Evolutionary conservation across 1,284 basidiomycete species (phyloP).

Genomic region (Fistulinella cinereoalba): DNA sequence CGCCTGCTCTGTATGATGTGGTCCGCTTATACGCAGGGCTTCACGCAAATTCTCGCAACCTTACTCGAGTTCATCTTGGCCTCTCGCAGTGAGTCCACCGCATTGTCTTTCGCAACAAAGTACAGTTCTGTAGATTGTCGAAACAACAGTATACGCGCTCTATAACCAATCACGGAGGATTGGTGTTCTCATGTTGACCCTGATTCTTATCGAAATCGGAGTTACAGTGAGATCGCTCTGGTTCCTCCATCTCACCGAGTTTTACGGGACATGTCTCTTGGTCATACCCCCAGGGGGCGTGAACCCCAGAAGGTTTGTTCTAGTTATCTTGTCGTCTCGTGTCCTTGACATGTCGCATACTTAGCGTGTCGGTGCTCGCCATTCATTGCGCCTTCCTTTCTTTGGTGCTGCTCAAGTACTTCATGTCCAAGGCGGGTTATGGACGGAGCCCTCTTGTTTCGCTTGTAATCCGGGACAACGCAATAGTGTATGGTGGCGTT

Average conservation of each 20-base stretch:
- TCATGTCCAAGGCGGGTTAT: too few species aligned
- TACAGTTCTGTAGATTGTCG: too few species aligned
- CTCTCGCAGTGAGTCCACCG: constrained; percentile 16
- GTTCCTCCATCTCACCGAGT: background rate
- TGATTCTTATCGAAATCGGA: constrained; percentile 16
- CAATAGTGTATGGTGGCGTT: too few species aligned
- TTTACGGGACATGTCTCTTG: constrained; percentile 16
- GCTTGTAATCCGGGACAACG: too few species aligned
- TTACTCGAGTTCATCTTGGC: constrained; percentile 19
- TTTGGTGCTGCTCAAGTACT: too few species aligned
- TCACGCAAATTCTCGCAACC: constrained; percentile 9
- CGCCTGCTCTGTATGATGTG: constrained; percentile 12
- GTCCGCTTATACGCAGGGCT: constrained; percentile 4
- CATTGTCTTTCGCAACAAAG: background rate
- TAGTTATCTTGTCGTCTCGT: too few species aligned
- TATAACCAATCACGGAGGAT: constrained; percentile 22
- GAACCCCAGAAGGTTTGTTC: too few species aligned
- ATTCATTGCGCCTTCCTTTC: too few species aligned
- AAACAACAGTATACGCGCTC: constrained; percentile 14
- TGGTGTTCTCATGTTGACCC: constrained; percentile 4
- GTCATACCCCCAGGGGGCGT: too few species aligned
- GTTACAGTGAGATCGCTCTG: constrained; percentile 7
- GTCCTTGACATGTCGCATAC: too few species aligned
- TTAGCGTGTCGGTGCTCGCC: too few species aligned
- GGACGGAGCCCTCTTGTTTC: too few species aligned